Percentiles rank a stretch among this genome's conserved stretches.
Conservation (phyloP, 176 grass and related monocot species). For the Tuctoria greenei region DNA sequence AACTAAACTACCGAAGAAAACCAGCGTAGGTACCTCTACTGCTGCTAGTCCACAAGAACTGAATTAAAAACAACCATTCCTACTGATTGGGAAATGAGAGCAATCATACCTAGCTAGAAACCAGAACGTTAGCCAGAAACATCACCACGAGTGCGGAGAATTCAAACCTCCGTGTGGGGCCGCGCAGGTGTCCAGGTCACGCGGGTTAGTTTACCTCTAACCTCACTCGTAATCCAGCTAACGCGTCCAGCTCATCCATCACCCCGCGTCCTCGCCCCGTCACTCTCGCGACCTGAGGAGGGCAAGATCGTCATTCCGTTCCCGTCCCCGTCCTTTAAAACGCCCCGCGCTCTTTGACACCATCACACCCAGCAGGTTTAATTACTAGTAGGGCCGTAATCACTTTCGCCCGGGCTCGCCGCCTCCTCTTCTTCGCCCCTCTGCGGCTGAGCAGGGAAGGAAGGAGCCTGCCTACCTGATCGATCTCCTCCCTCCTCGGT, state of each 20-base stretch:
- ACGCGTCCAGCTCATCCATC: slow-evolving; percentile 13
- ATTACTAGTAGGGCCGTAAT: background rate
- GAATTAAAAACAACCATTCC: background rate
- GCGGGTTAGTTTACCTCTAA: background rate
- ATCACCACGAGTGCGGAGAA: too few species aligned
- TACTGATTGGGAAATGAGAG: background rate
- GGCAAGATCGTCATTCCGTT: background rate
- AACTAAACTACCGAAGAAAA: too few species aligned
- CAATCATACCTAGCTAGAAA: background rate
- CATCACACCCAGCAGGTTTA: background rate
- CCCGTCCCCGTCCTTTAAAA: background rate
- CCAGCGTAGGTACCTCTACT: too few species aligned
- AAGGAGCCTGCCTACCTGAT: background rate
- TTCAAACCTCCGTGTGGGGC: slow-evolving; percentile 24
- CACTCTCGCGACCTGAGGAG: background rate
- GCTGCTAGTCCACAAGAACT: background rate
- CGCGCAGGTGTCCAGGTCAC: slow-evolving; percentile 10
- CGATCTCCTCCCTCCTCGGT: slow-evolving; percentile 7
- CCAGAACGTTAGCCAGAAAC: too few species aligned
- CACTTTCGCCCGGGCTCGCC: background rate
- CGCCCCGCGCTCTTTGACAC: background rate
- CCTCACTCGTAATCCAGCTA: too few species aligned
- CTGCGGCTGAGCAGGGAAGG: too few species aligned
- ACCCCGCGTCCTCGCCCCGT: background rate
- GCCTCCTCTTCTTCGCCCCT: background rate